Evolutionary conservation across 2,329 filamentous ascomycete species (phyloP), one percentile per base, ranked within the genome.

Genomic region (Botrytis squamosa): DNA sequence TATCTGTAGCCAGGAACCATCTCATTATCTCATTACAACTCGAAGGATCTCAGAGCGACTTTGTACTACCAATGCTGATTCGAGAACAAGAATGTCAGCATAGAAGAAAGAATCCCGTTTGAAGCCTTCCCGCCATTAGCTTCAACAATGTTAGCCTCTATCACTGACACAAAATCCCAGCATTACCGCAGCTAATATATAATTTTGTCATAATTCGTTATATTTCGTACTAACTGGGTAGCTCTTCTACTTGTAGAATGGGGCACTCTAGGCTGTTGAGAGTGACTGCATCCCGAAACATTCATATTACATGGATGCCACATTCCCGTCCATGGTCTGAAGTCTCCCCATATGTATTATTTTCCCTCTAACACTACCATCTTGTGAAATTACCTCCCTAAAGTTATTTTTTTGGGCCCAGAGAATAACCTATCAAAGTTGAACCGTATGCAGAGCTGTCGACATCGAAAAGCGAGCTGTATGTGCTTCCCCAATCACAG

Each of bases 361-460:
- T 36, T 22, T 33, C 18, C 18, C n/a, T 20, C 29, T 18, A 4
- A 18, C 29, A 0, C 25, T 20, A 18, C 22, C 1, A 18, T 22
- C 25, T 12, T n/a, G 12, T 42, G 12, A 3, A 5, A 63, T 1
- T 1, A 14, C 14, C n/a, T 16, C 60, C 12, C 25, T 42, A 2
- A 42, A 63, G 8, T 25, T 0, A 18, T 42, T 8, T 2, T 18
- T 7, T 63, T n/a, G 2, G 25, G 16, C 60, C 10, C 25, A 57
- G 52, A 57, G 4, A 57, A 29, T 4, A n/a, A 36, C 5, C 22
- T 14, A 10, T 62, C 16, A 3, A 62, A 14, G 7, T 20, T 10
- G 3, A 29, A 59, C 9, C 18, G 29, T 8, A 8, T 5, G 0
- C 33, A 20, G 3, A 36, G 9, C 0, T 36, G 1, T 5, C 57